Percentiles rank a stretch among this genome's conserved stretches.
These are phyloP conservation scores for Suhomyces wounanorum DNA, from an alignment of 1,139 yeast species.

Conservation along the genomic window DNA sequence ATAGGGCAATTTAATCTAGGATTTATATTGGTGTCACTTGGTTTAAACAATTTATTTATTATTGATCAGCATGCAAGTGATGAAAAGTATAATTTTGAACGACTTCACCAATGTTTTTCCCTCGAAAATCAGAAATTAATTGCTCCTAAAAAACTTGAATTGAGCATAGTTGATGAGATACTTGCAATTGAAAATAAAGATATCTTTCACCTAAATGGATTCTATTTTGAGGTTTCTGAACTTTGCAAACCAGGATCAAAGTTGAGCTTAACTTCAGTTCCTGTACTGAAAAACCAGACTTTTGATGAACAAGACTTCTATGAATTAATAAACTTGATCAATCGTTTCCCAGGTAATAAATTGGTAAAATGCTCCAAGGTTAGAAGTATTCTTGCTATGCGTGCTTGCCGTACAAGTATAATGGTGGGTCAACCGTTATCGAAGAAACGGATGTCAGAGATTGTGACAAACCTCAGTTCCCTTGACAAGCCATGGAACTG, in stretches of 20 bases:
- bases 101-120: slow-evolving; percentile 52
- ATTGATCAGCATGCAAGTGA: slow-evolving; percentile 98
- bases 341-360: slow-evolving; percentile 32
- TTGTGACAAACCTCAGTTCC: slow-evolving; percentile 66
- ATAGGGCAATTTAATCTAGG: slow-evolving; percentile 95
- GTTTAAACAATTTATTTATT: slow-evolving; percentile 63
- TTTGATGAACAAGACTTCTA: slow-evolving; percentile 71
- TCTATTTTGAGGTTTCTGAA: slow-evolving; percentile 50
- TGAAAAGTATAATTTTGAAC: slow-evolving; percentile 88
- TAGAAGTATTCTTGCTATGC: slow-evolving; percentile 83
- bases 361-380: slow-evolving; percentile 72
- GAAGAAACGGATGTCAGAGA: slow-evolving; percentile 57
- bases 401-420: slow-evolving; percentile 91
- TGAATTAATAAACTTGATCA: slow-evolving; percentile 69
- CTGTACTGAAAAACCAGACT: slow-evolving; percentile 67
- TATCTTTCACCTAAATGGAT: slow-evolving; percentile 75
- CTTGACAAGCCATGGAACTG: slow-evolving; percentile 98
- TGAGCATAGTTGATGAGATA: slow-evolving; percentile 79
- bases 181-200: slow-evolving; percentile 59
- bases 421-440: slow-evolving; percentile 85
- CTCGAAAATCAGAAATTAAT: slow-evolving; percentile 68
- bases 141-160: slow-evolving; percentile 59
- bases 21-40: slow-evolving; percentile 67
- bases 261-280: slow-evolving; percentile 61
- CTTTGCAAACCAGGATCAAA: slow-evolving; percentile 52